Conservation (phyloP, 2,329 filamentous ascomycete species). For the Exophiala sp. region DNA sequence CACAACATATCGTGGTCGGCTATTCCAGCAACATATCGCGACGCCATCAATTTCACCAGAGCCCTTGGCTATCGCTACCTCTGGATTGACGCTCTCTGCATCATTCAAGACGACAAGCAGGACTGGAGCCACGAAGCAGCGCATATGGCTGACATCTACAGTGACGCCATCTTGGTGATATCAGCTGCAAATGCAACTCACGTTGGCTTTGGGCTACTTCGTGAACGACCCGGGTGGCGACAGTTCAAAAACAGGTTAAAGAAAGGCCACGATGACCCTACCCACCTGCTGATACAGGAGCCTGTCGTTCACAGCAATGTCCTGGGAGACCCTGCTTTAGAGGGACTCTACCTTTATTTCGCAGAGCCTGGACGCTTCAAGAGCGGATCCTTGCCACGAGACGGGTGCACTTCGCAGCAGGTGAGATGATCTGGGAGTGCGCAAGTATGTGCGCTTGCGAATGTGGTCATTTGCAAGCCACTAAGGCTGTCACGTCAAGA, state of each 20-base stretch:
- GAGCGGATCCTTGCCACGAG: constrained; percentile 16
- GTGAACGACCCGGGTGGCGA: not conserved
- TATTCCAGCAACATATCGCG: constrained; percentile 9
- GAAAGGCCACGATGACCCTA: not conserved
- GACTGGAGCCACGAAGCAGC: constrained; percentile 15
- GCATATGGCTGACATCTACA: constrained; percentile 17
- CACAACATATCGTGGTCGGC: not conserved
- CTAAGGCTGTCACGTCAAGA: constrained; percentile 1
- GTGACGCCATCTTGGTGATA: constrained; percentile 13
- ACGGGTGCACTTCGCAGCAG: constrained; percentile 10
- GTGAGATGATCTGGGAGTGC: constrained; percentile 21
- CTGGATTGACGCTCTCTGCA: constrained; percentile 30
- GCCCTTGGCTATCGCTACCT: constrained; percentile 23
- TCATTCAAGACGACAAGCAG: constrained; percentile 26
- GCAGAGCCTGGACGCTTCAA: constrained; percentile 18
- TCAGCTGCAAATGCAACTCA: constrained; percentile 1
- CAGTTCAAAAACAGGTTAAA: not conserved
- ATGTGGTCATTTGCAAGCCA: constrained; percentile 6
- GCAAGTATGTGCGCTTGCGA: constrained; percentile 3
- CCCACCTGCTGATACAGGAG: not conserved
- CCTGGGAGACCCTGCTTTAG: not conserved
- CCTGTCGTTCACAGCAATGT: no score
- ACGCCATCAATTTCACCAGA: constrained; percentile 9
- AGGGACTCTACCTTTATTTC: not conserved
- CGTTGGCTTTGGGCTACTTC: not conserved